Evolutionary conservation across 1,284 basidiomycete genomes (phyloP), one percentile per base, ranked within the genome.

Genomic region (Marasmius oreades): DNA sequence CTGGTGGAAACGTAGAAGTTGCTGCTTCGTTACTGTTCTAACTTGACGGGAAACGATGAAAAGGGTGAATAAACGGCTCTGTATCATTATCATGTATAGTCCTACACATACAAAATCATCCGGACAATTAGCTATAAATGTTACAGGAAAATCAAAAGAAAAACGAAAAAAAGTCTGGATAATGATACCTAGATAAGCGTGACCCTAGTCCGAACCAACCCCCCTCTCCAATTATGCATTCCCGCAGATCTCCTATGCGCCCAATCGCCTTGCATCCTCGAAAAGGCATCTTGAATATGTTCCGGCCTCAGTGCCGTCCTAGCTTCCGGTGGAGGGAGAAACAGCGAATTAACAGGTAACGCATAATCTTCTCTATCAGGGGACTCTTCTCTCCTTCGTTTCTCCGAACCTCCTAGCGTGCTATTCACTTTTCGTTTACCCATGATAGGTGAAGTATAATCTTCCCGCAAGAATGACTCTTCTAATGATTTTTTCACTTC

Each of bases 11-110:
- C 66, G 76, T 95, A 5, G 93, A 98, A 59, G 77, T 91, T 18
- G 95, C 95, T 2, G 95, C 92, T 3, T 93, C 92, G 34, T 74
- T 96, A 70, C 71, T 97, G 51, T 98, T 98, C 69, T 88, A 61
- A 67, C n/a, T n/a, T n/a, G 16, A 31, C 37, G 53, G 26, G 36
- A 14, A 18, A n/a, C n/a, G n/a, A n/a, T n/a, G n/a, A n/a, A n/a
- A n/a, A n/a, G n/a, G n/a, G n/a, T n/a, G n/a, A n/a, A n/a, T n/a
- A n/a, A n/a, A n/a, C n/a, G n/a, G n/a, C n/a, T n/a, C n/a, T n/a
- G n/a, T n/a, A n/a, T n/a, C n/a, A n/a, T n/a, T n/a, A n/a, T n/a
- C n/a, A n/a, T n/a, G n/a, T n/a, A n/a, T n/a, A n/a, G n/a, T n/a
- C n/a, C n/a, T n/a, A n/a, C n/a, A n/a, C n/a, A n/a, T n/a, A n/a